Conservation (phyloP, 2,329 filamentous ascomycete genomes). For the Coniochaeta pulveracea region DNA sequence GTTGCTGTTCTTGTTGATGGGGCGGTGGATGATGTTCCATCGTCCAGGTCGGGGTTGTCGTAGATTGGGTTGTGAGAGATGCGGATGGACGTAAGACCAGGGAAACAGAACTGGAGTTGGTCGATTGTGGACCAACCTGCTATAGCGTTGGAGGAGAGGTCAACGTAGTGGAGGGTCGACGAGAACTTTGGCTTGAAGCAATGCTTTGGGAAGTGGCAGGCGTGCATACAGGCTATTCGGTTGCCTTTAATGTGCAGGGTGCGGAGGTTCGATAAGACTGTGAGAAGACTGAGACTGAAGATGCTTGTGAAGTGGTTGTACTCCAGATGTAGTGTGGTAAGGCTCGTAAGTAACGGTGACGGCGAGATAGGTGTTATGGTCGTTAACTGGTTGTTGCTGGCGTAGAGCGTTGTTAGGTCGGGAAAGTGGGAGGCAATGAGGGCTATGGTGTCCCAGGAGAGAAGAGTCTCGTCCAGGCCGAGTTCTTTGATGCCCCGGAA, state of each 20-base stretch:
- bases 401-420: slow-evolving; percentile 36
- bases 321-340: slow-evolving; percentile 58
- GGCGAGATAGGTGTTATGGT: slow-evolving; percentile 28
- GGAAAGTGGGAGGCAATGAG: slow-evolving; percentile 41
- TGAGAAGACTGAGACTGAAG: slow-evolving; percentile 42
- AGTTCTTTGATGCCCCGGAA: slow-evolving; percentile 47
- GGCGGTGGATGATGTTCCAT: slow-evolving; percentile 11
- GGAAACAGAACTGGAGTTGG: slow-evolving; percentile 53
- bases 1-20: slow-evolving; percentile 20
- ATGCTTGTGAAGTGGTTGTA: slow-evolving; percentile 57
- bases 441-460: slow-evolving; percentile 55
- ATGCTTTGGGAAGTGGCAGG: slow-evolving; percentile 15
- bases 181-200: slow-evolving; percentile 35
- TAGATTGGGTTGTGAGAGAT: slow-evolving; percentile 83
- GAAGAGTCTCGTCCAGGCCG: slow-evolving; percentile 54
- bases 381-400: slow-evolving; percentile 46
- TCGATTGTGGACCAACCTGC: slow-evolving; percentile 66
- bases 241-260: slow-evolving; percentile 69
- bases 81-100: slow-evolving; percentile 62
- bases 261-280: slow-evolving; percentile 37
- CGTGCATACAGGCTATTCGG: slow-evolving; percentile 39
- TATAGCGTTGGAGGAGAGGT: slow-evolving; percentile 63
- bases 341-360: slow-evolving; percentile 31
- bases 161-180: slow-evolving; percentile 48
- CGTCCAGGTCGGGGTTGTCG: slow-evolving; percentile 30